Evolutionary conservation across 108 stramenopile species (phyloP), one percentile per base, ranked within the genome.

Genomic region (Aurantiochytrium sp.): DNA sequence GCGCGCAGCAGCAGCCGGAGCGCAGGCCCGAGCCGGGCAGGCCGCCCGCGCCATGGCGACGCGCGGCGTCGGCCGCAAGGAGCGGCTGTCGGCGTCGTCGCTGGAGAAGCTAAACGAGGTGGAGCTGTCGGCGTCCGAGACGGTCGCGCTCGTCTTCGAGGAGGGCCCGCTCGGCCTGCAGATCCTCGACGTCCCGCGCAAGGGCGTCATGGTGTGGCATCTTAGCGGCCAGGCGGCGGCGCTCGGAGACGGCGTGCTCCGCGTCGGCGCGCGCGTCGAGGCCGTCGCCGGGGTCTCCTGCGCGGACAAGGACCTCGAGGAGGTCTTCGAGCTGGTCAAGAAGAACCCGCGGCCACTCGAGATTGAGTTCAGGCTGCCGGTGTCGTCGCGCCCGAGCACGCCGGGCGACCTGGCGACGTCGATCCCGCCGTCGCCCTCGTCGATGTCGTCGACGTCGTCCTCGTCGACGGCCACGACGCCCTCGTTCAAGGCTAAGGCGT

Each of bases 131-230:
- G 15, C 50, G 6, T 81, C 73, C 19, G 42, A 48, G 73, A 81
- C 45, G n/a, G 45, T 48, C 42, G 8, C 39, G 73, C 45, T 41
- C 73, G 39, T 12, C 10, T 81, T 81, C 45, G 73, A 48, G 27
- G 73, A 81, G 45, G 73, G 73, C 42, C 73, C 73, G 73, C 45
- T 81, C n/a, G 73, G 73, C 10, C 45, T 81, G 73, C 73, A 81
- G 73, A 81, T 81, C 45, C 45, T 81, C 21, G 42, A 81, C 27
- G 73, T 81, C 1, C 73, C 73, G n/a, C 42, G 73, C 42, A 81
- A 81, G 30, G 73, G 73, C 39, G 73, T 81, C 10, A 6, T 81
- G 12, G 73, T 81, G 42, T 81, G 73, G 73, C 73, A 48, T 0
- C 73, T 81, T 12, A 48, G 3, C n/a, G 73, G 73, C 15, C 73